Base-by-base conservation (phyloP, 495 filamentous ascomycete genomes). In the Penicillium goetzii region DNA sequence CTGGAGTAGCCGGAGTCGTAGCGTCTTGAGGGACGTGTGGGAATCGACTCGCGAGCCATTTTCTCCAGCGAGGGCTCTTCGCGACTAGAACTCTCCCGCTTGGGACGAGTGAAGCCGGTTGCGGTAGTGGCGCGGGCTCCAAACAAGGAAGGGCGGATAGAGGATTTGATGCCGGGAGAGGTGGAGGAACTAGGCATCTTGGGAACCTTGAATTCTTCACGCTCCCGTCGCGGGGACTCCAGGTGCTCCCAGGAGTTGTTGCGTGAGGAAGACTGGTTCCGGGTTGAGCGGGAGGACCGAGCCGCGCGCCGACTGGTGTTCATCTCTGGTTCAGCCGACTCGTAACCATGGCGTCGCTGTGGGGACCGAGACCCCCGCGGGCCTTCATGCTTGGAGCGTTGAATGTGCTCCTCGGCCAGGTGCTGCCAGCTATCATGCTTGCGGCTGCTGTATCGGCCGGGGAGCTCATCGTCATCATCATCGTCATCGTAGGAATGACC, bases 1-100 rank as follows among this genome's bases (percentile, higher is more conserved):
- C 78, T 82, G 12, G 77, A 81, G 59, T 82, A 80, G 12, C 79
- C 79, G 5, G 81, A 83, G 47, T 84, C 82, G 28, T 78, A 68
- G 56, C 72, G 61, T 57, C 74, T 80, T 6, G 80, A 73, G 19
- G 79, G 60, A 7, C 78, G 78, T 30, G 63, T 41, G 11, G 74
- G 69, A 17, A 66, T 40, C 9, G 66, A 47, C 23, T 69, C 60
- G 21, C 62, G 65, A 23, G 60, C 66, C 74, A 74, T 76, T 23
- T 65, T 51, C 23, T 66, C 38, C 36, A 76, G 68, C 12, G 38
- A 34, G 2, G 64, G 58, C 6, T 68, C 74, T 1, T 69, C 63
- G 28, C 70, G 72, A 52, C 63, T 59, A 36, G 65, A 67, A 34
- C 59, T 51, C 49, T 76, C 67, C 17, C 67, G 75, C 50, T 73